Conservation (phyloP, 2,329 filamentous ascomycete genomes). For the Colletotrichum musicola region DNA sequence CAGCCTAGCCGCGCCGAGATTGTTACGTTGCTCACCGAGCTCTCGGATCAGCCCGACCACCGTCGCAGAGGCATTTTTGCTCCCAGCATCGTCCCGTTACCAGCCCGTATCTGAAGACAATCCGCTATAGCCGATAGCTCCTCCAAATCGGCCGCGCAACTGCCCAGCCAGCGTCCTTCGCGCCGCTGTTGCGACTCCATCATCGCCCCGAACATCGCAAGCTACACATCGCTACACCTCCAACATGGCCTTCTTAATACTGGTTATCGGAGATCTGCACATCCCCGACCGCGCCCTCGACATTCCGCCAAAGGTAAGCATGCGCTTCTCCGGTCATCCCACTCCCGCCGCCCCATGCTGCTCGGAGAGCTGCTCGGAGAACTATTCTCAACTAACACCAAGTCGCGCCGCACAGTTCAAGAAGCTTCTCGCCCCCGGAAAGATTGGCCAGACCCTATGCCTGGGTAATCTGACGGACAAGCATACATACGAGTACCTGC, state of each 20-base stretch:
- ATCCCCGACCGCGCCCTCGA: conserved; percentile 93
- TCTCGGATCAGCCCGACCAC: neutral
- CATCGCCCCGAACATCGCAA: neutral
- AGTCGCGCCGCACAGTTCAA: conserved; percentile 72
- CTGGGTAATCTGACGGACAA: conserved; percentile 85
- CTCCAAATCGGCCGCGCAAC: conserved; percentile 23
- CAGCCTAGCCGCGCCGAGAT: conserved; percentile 6
- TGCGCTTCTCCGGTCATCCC: neutral
- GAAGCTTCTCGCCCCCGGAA: conserved; percentile 85
- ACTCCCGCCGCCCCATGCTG: conserved; percentile 16
- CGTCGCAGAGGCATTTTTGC: neutral
- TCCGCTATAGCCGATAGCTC: conserved; percentile 2
- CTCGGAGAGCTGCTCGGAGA: conserved; percentile 8
- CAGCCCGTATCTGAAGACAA: neutral
- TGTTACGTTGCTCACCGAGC: neutral
- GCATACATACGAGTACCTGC: conserved; percentile 83
- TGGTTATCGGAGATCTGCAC: conserved; percentile 93
- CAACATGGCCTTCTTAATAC: conserved; percentile 88
- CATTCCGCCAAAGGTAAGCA: conserved; percentile 84
- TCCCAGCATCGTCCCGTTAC: neutral
- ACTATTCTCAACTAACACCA: conserved; percentile 25
- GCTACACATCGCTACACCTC: neutral
- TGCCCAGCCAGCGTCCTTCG: neutral
- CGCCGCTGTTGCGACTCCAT: conserved; percentile 9
- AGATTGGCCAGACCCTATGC: conserved; percentile 85